These are phyloP conservation scores for Capsella rubella DNA, from an alignment of 441 rosid genomes.

Conservation along the genomic window DNA sequence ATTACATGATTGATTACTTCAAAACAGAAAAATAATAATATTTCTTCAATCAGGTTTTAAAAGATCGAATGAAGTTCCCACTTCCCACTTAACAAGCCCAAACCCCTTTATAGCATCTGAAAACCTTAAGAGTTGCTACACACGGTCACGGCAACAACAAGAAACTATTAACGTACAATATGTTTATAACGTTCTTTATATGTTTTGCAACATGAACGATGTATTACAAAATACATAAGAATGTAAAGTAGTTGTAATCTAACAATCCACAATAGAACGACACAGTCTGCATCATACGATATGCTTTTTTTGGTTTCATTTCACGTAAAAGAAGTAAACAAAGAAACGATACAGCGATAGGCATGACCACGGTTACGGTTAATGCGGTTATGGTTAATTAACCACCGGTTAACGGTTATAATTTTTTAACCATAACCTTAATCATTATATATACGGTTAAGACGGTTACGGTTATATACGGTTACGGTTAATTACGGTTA, in stretches of 20 bases:
- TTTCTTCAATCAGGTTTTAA: constrained; percentile 7
- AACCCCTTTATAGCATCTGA: neutral
- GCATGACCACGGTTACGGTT: too few species aligned
- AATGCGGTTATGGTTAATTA: too few species aligned
- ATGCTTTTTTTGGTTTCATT: neutral
- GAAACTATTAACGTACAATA: neutral
- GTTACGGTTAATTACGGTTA: too few species aligned
- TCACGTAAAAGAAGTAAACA: neutral
- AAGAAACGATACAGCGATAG: constrained; percentile 9
- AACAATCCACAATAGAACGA: neutral
- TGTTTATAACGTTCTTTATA: neutral
- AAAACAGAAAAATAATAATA: neutral
- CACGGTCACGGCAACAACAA: constrained; percentile 7
- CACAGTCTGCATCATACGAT: neutral
- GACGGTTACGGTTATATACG: too few species aligned
- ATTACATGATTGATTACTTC: neutral
- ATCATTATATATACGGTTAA: too few species aligned
- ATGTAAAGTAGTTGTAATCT: neutral
- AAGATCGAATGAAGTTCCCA: constrained; percentile 1
- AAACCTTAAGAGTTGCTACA: constrained; percentile 5
- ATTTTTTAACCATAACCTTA: too few species aligned
- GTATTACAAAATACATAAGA: neutral
- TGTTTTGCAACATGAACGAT: neutral
- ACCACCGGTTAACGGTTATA: too few species aligned
- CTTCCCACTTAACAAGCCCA: constrained; percentile 19